Percentiles rank a stretch among this genome's conserved stretches.
phyloP scores from a whole-genome alignment of 441 rosid genomes.

The Rhodomyrtus psidioides region DNA sequence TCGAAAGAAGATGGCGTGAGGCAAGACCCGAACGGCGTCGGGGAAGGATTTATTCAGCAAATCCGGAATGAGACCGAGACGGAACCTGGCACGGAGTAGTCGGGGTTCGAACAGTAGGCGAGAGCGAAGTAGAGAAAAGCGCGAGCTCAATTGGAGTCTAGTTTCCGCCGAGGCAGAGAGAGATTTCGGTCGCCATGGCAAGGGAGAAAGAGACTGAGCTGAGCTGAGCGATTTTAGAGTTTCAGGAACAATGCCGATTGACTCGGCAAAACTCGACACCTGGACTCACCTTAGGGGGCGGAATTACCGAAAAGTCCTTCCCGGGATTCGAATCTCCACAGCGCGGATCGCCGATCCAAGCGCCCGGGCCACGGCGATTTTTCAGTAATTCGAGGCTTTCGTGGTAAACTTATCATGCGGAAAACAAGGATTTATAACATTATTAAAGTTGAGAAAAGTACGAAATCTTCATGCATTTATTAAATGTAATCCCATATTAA shows the following conservation, averaged over 20 bases:
- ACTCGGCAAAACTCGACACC: neutral
- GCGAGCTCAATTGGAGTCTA: neutral
- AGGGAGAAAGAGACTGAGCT: neutral
- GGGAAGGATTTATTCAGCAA: neutral
- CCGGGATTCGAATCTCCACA: neutral
- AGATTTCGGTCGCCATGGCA: neutral
- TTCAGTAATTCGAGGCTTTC: neutral
- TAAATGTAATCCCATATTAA: neutral
- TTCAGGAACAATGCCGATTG: neutral
- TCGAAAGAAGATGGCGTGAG: neutral
- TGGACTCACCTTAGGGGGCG: neutral
- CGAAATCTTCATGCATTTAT: neutral
- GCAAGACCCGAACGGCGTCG: neutral
- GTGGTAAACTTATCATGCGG: neutral
- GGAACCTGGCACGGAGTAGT: neutral
- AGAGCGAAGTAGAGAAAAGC: neutral
- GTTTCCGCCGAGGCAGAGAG: neutral
- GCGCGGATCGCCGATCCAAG: neutral
- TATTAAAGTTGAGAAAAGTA: neutral
- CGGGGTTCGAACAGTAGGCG: neutral
- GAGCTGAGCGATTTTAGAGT: neutral
- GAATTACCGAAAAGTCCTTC: neutral
- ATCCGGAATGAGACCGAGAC: neutral
- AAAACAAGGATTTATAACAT: neutral
- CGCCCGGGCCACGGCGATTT: neutral